A percentile compares a stretch with the other conserved stretches of the same genome.
These are phyloP conservation scores for Ustilago crameri DNA, from an alignment of 1,284 basidiomycete species.

Conservation along the genomic window DNA sequence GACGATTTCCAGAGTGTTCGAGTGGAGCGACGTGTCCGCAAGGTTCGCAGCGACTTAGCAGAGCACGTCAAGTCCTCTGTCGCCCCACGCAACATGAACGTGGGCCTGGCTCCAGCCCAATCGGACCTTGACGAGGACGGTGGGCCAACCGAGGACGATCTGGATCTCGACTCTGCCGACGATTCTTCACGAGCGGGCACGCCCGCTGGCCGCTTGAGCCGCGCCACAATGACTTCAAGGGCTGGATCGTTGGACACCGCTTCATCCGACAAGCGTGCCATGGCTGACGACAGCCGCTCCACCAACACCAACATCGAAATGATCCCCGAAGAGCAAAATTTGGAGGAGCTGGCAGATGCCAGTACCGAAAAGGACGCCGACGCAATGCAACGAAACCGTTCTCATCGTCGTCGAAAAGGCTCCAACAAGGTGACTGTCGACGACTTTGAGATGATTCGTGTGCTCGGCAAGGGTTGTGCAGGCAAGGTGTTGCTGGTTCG, in stretches of 20 bases:
- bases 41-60: slow-evolving; percentile 77
- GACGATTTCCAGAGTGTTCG: slow-evolving; percentile 87
- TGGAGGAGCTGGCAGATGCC: slow-evolving; percentile 22
- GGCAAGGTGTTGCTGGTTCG: slow-evolving; percentile 67
- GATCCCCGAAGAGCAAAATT: slow-evolving; percentile 53
- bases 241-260: slow-evolving; percentile 35
- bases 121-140: slow-evolving; percentile 57
- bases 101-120: slow-evolving; percentile 49
- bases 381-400: slow-evolving; percentile 7
- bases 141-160: slow-evolving; percentile 51
- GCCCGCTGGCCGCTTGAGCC: slow-evolving; percentile 27
- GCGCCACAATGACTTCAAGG: slow-evolving; percentile 25
- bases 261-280: slow-evolving; percentile 23
- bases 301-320: slow-evolving; percentile 51
- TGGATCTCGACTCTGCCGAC: slow-evolving; percentile 48
- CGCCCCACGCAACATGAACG: slow-evolving; percentile 58
- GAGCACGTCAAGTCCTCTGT: slow-evolving; percentile 51
- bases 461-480: slow-evolving; percentile 68
- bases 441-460: slow-evolving; percentile 72
- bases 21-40: slow-evolving; percentile 85
- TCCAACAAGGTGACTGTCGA: slow-evolving; percentile 72
- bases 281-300: slow-evolving; percentile 41
- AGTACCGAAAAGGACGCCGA: slow-evolving; percentile 13
- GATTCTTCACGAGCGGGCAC: slow-evolving; percentile 34
- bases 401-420: slow-evolving; percentile 29